phyloP scores from a whole-genome alignment of 768 basidiomycete genomes.

The Calocera cornea region DNA sequence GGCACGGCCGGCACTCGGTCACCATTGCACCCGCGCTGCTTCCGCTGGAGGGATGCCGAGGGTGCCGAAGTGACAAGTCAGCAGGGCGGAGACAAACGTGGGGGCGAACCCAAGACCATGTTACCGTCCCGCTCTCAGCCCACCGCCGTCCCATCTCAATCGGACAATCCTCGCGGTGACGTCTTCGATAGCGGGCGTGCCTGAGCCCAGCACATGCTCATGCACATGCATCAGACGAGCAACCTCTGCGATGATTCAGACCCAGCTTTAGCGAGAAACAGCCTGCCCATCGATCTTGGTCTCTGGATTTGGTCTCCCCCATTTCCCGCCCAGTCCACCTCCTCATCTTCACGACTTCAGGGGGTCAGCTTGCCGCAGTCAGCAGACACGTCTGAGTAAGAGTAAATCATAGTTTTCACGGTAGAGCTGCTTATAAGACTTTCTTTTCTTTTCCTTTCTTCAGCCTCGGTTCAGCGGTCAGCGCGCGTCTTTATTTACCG shows the following conservation, averaged over 20 bases:
- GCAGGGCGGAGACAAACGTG: background rate
- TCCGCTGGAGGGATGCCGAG: background rate
- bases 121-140: background rate
- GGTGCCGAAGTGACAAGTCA: background rate
- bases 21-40: background rate
- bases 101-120: background rate
- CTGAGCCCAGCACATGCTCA: background rate
- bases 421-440: background rate
- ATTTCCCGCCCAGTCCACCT: too few relatives aligned
- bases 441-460: background rate
- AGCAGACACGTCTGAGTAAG: background rate
- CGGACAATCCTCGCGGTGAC: background rate
- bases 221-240: background rate
- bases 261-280: conserved; percentile 6
- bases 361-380: background rate
- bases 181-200: background rate
- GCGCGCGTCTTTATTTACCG: background rate
- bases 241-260: background rate
- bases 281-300: background rate
- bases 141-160: background rate
- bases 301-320: too few relatives aligned
- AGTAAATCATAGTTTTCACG: background rate
- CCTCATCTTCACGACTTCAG: background rate
- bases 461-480: background rate
- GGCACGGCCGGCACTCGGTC: background rate